Conservation (phyloP, 2,329 filamentous ascomycete genomes). For the Metarhizium sp. region DNA sequence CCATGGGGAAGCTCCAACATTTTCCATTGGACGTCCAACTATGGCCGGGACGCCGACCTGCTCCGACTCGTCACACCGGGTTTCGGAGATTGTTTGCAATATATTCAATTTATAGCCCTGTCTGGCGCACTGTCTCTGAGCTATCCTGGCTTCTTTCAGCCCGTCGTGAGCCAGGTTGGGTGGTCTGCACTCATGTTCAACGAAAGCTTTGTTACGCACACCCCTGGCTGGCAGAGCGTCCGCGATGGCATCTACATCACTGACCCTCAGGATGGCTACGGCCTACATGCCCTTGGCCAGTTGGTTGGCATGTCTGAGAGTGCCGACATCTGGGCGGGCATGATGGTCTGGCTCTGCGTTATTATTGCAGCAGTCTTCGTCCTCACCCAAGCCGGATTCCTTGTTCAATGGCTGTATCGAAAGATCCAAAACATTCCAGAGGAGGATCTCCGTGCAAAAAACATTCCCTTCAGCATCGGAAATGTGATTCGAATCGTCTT, state of each 20-base stretch:
- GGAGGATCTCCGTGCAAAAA: constrained; percentile 84
- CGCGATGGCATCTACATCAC: constrained; percentile 81
- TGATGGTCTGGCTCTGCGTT: constrained; percentile 82
- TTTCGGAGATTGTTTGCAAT: constrained; percentile 93
- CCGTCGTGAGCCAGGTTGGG: constrained; percentile 73
- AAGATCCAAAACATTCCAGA: constrained; percentile 62
- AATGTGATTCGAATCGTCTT: constrained; percentile 79
- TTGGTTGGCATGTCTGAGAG: constrained; percentile 69
- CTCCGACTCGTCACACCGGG: constrained; percentile 88
- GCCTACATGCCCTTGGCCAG: constrained; percentile 70
- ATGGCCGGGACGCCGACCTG: constrained; percentile 85
- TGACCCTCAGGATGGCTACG: constrained; percentile 73
- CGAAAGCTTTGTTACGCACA: constrained; percentile 69
- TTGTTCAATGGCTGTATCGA: constrained; percentile 66
- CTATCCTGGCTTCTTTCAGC: constrained; percentile 93
- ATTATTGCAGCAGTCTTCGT: constrained; percentile 61
- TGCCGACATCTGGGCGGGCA: constrained; percentile 84
- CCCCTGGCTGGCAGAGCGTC: constrained; percentile 55
- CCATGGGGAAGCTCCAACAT: constrained; percentile 89
- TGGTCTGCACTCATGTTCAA: constrained; percentile 95
- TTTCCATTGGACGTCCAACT: constrained; percentile 97
- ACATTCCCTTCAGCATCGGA: constrained; percentile 75
- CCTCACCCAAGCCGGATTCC: constrained; percentile 68
- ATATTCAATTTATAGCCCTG: constrained; percentile 85
- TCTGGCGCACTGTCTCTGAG: constrained; percentile 79